Evolutionary conservation across 2,329 filamentous ascomycete species (phyloP).

Genomic region (Neofusicoccum parvum): DNA sequence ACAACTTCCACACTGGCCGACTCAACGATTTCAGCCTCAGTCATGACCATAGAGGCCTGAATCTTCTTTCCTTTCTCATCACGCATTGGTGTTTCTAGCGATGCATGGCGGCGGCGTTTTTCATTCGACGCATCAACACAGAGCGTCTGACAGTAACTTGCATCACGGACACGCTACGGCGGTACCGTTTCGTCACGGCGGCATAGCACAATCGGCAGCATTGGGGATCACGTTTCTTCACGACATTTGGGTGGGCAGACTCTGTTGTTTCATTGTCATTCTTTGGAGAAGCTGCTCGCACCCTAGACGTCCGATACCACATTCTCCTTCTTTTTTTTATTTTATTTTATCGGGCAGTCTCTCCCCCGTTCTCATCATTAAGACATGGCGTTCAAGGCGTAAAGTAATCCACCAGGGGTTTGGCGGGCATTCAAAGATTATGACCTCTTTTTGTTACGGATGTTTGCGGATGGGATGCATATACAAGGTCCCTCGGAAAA

Average conservation of each 20-base stretch:
- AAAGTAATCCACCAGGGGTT: neutral
- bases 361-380: neutral
- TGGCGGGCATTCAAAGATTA: slow-evolving; percentile 13
- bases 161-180: slow-evolving; percentile 15
- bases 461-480: neutral
- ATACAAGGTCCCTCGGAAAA: neutral
- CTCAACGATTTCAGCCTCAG: neutral
- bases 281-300: slow-evolving; percentile 6
- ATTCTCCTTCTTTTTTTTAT: neutral
- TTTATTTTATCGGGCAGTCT: neutral
- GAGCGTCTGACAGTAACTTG: slow-evolving; percentile 10
- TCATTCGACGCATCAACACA: slow-evolving; percentile 1
- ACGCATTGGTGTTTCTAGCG: slow-evolving; percentile 19
- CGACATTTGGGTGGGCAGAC: slow-evolving; percentile 6
- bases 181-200: slow-evolving; percentile 9
- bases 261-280: slow-evolving; percentile 17
- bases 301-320: slow-evolving; percentile 12
- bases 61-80: slow-evolving; percentile 10
- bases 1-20: neutral
- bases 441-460: slow-evolving; percentile 9
- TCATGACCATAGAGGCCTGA: slow-evolving; percentile 1
- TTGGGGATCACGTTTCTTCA: slow-evolving; percentile 17
- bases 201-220: slow-evolving; percentile 19
- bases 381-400: slow-evolving; percentile 10
- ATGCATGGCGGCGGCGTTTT: slow-evolving; percentile 19